Evolutionary conservation across 345 rosid species (phyloP).

Genomic region (Gynandropsis gynandra): DNA sequence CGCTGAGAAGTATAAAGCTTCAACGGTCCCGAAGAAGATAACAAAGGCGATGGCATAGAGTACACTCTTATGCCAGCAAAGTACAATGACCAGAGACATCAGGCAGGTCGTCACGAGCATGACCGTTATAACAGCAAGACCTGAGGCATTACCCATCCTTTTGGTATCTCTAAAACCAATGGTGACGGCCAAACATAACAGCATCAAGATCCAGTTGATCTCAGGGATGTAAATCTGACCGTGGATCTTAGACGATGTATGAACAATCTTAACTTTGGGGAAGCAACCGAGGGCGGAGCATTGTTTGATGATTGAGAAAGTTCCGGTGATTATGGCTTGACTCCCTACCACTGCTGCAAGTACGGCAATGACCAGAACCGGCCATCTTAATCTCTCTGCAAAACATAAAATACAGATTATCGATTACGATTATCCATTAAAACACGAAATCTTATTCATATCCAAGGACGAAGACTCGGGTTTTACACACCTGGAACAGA

Average conservation of each 20-base stretch:
- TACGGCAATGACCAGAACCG: constrained; percentile 81
- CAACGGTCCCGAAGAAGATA: constrained; percentile 73
- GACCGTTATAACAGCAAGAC: constrained; percentile 97
- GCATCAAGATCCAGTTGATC: constrained; percentile 87
- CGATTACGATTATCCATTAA: not conserved
- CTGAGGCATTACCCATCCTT: constrained; percentile 86
- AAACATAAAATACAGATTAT: not conserved
- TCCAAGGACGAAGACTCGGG: too few relatives aligned
- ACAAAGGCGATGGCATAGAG: constrained; percentile 61
- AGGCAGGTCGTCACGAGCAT: constrained; percentile 97
- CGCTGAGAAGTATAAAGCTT: constrained; percentile 92
- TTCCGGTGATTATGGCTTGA: constrained; percentile 89
- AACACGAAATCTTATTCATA: not conserved
- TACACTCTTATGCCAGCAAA: constrained; percentile 87
- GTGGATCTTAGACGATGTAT: constrained; percentile 80
- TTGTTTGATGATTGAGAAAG: constrained; percentile 87
- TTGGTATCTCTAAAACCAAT: constrained; percentile 79
- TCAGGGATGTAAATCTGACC: constrained; percentile 96
- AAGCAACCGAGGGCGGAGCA: constrained; percentile 84
- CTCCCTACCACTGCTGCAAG: constrained; percentile 95
- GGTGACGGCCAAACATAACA: constrained; percentile 82
- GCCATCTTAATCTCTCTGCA: constrained; percentile 71
- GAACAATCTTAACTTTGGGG: constrained; percentile 79
- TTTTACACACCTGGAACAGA: constrained; percentile 81
- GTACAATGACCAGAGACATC: constrained; percentile 87